phyloP scores from a whole-genome alignment of 176 grass and related monocot genomes.

The Alopecurus myosuroides region DNA sequence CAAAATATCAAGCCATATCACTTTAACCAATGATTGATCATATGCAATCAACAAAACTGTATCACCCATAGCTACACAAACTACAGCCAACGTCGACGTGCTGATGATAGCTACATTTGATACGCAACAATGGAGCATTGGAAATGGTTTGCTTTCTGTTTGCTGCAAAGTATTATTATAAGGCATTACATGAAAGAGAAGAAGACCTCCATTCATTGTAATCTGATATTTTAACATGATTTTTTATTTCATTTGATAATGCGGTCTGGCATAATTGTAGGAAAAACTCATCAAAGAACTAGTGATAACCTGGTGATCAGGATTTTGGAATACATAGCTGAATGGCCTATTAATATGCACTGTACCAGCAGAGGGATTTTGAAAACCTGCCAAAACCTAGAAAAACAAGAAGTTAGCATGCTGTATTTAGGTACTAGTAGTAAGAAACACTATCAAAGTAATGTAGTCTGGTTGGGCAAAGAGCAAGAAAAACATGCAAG shows the following conservation, averaged over 20 bases:
- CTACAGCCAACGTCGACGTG: conserved; percentile 21
- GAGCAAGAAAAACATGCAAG: neutral
- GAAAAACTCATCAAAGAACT: neutral
- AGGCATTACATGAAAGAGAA: neutral
- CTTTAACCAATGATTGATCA: conserved; percentile 30
- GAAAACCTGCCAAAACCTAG: conserved; percentile 82
- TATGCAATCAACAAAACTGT: conserved; percentile 41
- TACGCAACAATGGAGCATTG: neutral
- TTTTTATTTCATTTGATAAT: neutral
- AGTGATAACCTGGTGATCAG: conserved; percentile 80
- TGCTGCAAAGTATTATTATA: neutral
- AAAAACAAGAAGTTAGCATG: conserved; percentile 17
- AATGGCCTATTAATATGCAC: conserved; percentile 57
- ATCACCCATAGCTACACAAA: conserved; percentile 46
- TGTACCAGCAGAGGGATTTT: conserved; percentile 50
- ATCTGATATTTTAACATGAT: neutral
- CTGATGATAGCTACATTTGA: conserved; percentile 42
- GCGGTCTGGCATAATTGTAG: neutral
- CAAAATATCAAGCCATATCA: no score
- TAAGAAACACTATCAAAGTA: neutral
- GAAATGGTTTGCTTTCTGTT: neutral
- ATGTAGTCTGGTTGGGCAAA: neutral
- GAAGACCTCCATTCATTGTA: neutral
- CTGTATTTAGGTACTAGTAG: neutral
- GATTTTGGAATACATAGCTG: conserved; percentile 99